Conservation (phyloP, 352 stramenopile species). For the Phytophthora pinifolia region DNA sequence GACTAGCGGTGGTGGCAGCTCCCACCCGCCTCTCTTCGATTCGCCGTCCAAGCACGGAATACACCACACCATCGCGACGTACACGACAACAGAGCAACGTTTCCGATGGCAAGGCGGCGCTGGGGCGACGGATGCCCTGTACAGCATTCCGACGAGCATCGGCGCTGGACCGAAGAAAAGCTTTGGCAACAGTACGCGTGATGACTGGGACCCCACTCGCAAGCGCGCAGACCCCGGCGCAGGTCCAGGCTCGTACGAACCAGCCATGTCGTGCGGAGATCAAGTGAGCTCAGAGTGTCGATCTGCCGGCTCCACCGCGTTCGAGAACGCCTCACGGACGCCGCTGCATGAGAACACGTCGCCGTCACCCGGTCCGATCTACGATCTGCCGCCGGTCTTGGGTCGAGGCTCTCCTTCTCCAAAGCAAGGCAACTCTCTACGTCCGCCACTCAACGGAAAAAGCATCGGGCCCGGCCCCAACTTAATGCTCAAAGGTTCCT, state of each 20-base stretch:
- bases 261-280: conserved; percentile 51
- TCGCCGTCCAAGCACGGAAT: conserved; percentile 74
- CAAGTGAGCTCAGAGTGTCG: conserved; percentile 58
- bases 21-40: conserved; percentile 60
- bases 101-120: conserved; percentile 72
- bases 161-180: conserved; percentile 60
- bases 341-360: conserved; percentile 53
- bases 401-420: conserved; percentile 38
- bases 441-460: conserved; percentile 54
- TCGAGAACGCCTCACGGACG: conserved; percentile 64
- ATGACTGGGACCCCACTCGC: conserved; percentile 73
- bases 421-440: conserved; percentile 66
- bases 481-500: conserved; percentile 55
- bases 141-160: conserved; percentile 66
- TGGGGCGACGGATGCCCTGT: conserved; percentile 63
- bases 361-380: conserved; percentile 72
- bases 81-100: conserved; percentile 61
- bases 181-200: conserved; percentile 76
- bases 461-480: conserved; percentile 63
- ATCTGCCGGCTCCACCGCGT: conserved; percentile 49
- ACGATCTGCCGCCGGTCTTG: conserved; percentile 58
- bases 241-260: conserved; percentile 70
- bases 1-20: conserved; percentile 22
- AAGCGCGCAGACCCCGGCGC: conserved; percentile 63
- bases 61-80: conserved; percentile 69